These are phyloP conservation scores for Leccinellum rugosiceps DNA, from an alignment of 768 basidiomycete genomes.

Conservation along the genomic window DNA sequence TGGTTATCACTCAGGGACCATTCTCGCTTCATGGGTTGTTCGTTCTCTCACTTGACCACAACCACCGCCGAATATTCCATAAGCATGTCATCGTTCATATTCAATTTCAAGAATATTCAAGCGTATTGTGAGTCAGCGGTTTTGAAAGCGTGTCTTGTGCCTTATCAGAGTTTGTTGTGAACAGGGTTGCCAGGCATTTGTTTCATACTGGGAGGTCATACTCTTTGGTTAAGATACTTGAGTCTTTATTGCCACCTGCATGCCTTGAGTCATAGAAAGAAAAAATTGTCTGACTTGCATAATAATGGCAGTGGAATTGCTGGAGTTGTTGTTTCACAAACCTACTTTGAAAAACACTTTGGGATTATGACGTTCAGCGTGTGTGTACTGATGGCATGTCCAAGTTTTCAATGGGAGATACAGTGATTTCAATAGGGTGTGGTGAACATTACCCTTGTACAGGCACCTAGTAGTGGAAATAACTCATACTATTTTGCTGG, in stretches of 20 bases:
- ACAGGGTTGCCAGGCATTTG: constrained; percentile 70
- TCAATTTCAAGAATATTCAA: constrained; percentile 49
- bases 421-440: too few relatives aligned
- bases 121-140: constrained; percentile 55
- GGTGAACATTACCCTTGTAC: too few relatives aligned
- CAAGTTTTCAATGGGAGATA: too few relatives aligned
- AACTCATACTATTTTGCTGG: too few relatives aligned
- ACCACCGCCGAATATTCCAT: too few relatives aligned
- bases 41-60: not conserved
- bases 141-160: not conserved
- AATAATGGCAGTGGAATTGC: constrained; percentile 50
- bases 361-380: too few relatives aligned
- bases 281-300: not conserved
- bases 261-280: too few relatives aligned
- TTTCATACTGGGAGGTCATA: constrained; percentile 77
- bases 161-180: not conserved
- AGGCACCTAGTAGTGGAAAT: too few relatives aligned
- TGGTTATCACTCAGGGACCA: not conserved
- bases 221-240: constrained; percentile 81
- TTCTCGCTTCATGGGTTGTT: not conserved
- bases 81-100: constrained; percentile 1
- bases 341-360: constrained; percentile 62
- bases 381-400: too few relatives aligned
- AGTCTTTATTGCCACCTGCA: constrained; percentile 27
- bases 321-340: constrained; percentile 64